These are phyloP conservation scores for Starmerella bombicola DNA, from an alignment of 805 yeast species.

Conservation along the genomic window DNA sequence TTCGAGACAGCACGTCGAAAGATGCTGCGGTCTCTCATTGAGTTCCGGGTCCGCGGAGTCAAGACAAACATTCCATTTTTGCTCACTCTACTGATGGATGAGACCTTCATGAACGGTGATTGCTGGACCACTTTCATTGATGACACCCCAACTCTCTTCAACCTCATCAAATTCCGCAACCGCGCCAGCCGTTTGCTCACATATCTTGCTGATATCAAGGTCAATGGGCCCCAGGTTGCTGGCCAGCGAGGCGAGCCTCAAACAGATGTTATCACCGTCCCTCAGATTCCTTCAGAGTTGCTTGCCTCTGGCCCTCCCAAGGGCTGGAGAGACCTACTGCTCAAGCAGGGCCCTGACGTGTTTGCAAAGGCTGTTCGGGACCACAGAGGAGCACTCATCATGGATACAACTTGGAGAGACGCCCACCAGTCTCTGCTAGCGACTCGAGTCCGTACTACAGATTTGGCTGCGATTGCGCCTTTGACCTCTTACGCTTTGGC, in stretches of 20 bases:
- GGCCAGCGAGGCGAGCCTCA: slow-evolving; percentile 93
- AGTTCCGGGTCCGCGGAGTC: slow-evolving; percentile 97
- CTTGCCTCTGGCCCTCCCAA: slow-evolving; percentile 57
- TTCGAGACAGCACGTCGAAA: slow-evolving; percentile 94
- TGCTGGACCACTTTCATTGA: slow-evolving; percentile 99
- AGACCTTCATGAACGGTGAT: slow-evolving; percentile 67
- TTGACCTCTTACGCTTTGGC: slow-evolving; percentile 81
- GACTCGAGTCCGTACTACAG: slow-evolving; percentile 92
- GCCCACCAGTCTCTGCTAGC: slow-evolving; percentile 97
- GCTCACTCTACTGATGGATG: slow-evolving; percentile 80
- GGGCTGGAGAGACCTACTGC: slow-evolving; percentile 87
- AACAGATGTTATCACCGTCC: slow-evolving; percentile 67
- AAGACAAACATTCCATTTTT: slow-evolving; percentile 96
- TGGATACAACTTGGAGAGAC: slow-evolving; percentile 99
- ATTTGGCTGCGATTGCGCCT: slow-evolving; percentile 81
- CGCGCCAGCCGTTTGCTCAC: slow-evolving; percentile 89
- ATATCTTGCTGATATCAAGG: slow-evolving; percentile 85
- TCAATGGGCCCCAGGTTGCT: slow-evolving; percentile 88
- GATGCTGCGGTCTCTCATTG: slow-evolving; percentile 93
- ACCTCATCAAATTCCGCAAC: slow-evolving; percentile 88
- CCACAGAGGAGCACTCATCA: slow-evolving; percentile 75
- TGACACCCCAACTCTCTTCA: slow-evolving; percentile 92
- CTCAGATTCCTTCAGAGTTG: slow-evolving; percentile 33
- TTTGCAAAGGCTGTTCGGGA: slow-evolving; percentile 81
- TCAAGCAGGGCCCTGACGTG: slow-evolving; percentile 75